These are phyloP conservation scores for Lachancea quebecensis DNA, from an alignment of 805 yeast species.

Conservation along the genomic window DNA sequence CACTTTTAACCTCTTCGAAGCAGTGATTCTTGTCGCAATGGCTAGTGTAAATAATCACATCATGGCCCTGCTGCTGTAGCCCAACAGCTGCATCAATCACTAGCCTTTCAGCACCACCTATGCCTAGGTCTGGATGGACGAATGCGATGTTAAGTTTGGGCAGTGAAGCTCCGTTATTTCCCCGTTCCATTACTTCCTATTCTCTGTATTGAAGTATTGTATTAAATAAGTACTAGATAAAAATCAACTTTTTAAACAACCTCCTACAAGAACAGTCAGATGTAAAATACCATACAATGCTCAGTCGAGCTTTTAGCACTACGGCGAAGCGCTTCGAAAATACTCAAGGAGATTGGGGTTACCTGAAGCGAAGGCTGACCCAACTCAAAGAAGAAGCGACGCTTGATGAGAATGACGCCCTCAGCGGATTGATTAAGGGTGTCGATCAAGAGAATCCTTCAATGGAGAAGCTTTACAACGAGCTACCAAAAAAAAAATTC, in stretches of 20 bases:
- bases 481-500: slow-evolving; percentile 32
- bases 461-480: slow-evolving; percentile 23
- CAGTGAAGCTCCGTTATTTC: background rate
- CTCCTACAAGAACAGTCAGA: no score
- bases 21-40: slow-evolving; percentile 85
- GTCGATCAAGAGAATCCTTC: slow-evolving; percentile 14
- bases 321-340: background rate
- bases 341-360: slow-evolving; percentile 12
- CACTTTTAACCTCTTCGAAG: slow-evolving; percentile 77
- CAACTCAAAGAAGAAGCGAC: slow-evolving; percentile 22
- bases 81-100: slow-evolving; percentile 95
- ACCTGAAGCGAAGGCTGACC: slow-evolving; percentile 23
- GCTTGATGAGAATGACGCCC: slow-evolving; percentile 21
- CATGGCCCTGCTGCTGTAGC: slow-evolving; percentile 57
- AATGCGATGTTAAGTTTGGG: slow-evolving; percentile 59
- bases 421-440: slow-evolving; percentile 17
- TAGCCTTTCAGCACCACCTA: slow-evolving; percentile 97
- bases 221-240: no score
- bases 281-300: background rate
- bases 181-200: background rate
- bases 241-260: no score
- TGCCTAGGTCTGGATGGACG: slow-evolving; percentile 92
- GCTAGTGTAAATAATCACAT: slow-evolving; percentile 70
- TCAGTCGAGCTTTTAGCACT: background rate
- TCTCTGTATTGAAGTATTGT: no score